Evolutionary conservation across 495 filamentous ascomycete species (phyloP).

Genomic region (Lasiosphaeriaceae sp.): DNA sequence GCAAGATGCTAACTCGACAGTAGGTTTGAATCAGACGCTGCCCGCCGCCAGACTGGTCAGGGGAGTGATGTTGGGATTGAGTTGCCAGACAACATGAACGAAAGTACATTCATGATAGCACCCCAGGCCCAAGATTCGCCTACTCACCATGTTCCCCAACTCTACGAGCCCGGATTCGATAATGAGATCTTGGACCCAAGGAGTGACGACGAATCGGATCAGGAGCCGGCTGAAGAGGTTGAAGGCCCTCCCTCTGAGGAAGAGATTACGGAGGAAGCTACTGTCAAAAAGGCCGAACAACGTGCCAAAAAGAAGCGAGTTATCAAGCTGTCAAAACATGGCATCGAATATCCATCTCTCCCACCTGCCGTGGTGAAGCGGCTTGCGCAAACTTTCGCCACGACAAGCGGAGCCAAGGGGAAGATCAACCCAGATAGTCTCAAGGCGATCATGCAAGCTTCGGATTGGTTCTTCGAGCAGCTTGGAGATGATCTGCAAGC

Average conservation of each 20-base stretch:
- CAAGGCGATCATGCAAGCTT: slow-evolving; percentile 69
- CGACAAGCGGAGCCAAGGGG: slow-evolving; percentile 55
- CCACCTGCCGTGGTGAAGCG: slow-evolving; percentile 68
- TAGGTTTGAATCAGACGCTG: slow-evolving; percentile 36
- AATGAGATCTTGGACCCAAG: slow-evolving; percentile 18
- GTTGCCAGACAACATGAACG: slow-evolving; percentile 40
- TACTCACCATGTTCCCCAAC: not conserved
- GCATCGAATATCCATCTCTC: slow-evolving; percentile 71
- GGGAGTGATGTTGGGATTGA: slow-evolving; percentile 47
- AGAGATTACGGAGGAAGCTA: slow-evolving; percentile 2
- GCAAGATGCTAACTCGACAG: slow-evolving; percentile 10
- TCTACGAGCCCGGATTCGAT: slow-evolving; percentile 12
- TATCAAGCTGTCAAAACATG: slow-evolving; percentile 64
- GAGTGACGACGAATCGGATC: slow-evolving; percentile 22
- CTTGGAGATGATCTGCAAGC: slow-evolving; percentile 70
- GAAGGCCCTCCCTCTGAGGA: not conserved
- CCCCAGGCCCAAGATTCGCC: slow-evolving; percentile 26
- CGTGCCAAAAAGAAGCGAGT: slow-evolving; percentile 40
- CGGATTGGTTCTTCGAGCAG: slow-evolving; percentile 88
- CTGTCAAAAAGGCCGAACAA: slow-evolving; percentile 23
- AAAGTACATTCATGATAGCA: slow-evolving; percentile 42
- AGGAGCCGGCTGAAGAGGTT: slow-evolving; percentile 17
- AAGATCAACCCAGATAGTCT: slow-evolving; percentile 71
- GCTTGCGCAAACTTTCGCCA: slow-evolving; percentile 67
- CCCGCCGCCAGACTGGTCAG: slow-evolving; percentile 29